Conservation (phyloP, 495 filamentous ascomycete species). For the Annulohypoxylon maeteangense region DNA sequence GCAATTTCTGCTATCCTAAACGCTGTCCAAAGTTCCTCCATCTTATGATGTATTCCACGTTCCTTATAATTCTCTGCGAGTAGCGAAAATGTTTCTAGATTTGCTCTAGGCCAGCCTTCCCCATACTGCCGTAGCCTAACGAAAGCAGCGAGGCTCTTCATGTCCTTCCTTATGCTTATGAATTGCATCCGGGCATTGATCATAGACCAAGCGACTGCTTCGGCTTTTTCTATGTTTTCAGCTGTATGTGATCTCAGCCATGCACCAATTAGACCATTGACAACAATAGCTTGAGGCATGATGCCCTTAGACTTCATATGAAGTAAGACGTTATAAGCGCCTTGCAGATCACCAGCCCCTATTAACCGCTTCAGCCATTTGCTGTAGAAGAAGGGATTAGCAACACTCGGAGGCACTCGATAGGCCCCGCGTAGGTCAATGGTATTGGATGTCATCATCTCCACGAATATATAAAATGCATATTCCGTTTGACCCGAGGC, state of each 20-base stretch:
- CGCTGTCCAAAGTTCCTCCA: constrained; percentile 66
- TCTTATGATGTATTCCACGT: constrained; percentile 64
- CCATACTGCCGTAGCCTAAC: constrained; percentile 50
- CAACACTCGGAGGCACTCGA: constrained; percentile 67
- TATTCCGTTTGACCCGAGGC: constrained; percentile 66
- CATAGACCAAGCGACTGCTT: constrained; percentile 80
- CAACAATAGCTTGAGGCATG: constrained; percentile 70
- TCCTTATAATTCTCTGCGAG: constrained; percentile 76
- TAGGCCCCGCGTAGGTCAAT: constrained; percentile 55
- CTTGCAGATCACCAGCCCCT: constrained; percentile 74
- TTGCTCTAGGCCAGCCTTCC: constrained; percentile 60
- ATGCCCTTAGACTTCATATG: constrained; percentile 74
- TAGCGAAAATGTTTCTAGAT: constrained; percentile 79
- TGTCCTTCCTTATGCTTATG: constrained; percentile 58
- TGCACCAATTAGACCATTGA: constrained; percentile 80
- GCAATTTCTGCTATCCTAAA: constrained; percentile 68
- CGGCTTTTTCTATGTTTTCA: constrained; percentile 67
- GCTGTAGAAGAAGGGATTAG: constrained; percentile 82
- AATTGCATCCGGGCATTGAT: constrained; percentile 71
- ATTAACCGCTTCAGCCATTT: constrained; percentile 86
- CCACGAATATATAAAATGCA: constrained; percentile 78
- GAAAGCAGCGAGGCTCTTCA: constrained; percentile 43
- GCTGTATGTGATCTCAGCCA: constrained; percentile 72
- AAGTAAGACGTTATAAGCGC: constrained; percentile 72
- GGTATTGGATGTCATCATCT: constrained; percentile 80